Evolutionary conservation across 768 basidiomycete species (phyloP).

Genomic region (Lentinula raphanica): DNA sequence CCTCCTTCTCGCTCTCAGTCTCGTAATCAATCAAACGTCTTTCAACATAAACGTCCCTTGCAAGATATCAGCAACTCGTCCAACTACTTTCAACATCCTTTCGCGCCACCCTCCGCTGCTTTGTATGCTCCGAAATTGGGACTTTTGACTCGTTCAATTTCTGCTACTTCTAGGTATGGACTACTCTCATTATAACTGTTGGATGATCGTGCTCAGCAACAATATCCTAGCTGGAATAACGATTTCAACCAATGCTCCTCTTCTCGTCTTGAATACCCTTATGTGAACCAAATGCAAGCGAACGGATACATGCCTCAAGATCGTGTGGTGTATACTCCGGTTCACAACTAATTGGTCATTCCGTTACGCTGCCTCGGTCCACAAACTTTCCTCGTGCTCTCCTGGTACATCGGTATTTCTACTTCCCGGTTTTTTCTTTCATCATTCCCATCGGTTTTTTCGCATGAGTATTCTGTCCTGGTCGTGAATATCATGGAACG

Average conservation of each 20-base stretch:
- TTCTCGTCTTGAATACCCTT: neutral
- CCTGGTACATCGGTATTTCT: neutral
- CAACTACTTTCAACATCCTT: conserved; percentile 2
- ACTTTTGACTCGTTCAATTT: conserved; percentile 2
- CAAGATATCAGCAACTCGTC: conserved; percentile 9
- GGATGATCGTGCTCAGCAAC: too few species aligned
- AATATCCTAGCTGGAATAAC: neutral
- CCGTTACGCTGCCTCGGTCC: neutral
- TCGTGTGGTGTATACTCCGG: neutral
- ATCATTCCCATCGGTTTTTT: neutral
- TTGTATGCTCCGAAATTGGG: conserved; percentile 3
- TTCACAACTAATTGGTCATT: neutral
- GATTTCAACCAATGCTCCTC: neutral
- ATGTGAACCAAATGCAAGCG: neutral
- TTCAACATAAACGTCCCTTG: conserved; percentile 4
- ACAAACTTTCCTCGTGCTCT: neutral
- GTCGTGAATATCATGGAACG: too few species aligned
- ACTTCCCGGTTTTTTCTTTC: neutral
- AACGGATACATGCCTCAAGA: conserved; percentile 2
- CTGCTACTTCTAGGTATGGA: conserved; percentile 3
- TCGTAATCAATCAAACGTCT: neutral
- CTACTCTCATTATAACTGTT: too few species aligned
- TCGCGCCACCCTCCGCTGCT: conserved; percentile 7
- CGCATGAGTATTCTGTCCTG: neutral
- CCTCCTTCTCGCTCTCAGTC: conserved; percentile 2